phyloP scores from a whole-genome alignment of 2,329 filamentous ascomycete genomes.

The Fusarium sp. region DNA sequence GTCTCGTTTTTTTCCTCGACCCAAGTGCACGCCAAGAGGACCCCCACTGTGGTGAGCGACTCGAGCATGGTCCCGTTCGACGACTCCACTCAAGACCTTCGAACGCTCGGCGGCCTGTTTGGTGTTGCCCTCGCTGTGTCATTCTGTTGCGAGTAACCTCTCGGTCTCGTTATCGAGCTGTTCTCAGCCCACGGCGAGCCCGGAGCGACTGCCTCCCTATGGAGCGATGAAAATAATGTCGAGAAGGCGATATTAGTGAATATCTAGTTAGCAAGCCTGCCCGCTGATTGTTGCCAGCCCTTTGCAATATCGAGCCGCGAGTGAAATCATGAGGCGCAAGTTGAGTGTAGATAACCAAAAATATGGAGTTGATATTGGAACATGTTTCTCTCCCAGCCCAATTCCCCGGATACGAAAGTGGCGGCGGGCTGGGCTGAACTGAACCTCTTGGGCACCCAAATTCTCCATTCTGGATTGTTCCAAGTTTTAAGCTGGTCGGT shows the following conservation, averaged over 20 bases:
- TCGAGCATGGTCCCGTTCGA: constrained; percentile 25
- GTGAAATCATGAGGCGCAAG: not conserved
- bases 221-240: not conserved
- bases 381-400: constrained; percentile 18
- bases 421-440: constrained; percentile 22
- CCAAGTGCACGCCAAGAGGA: constrained; percentile 26
- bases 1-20: not conserved
- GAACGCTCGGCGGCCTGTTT: constrained; percentile 37
- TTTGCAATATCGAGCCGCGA: not conserved
- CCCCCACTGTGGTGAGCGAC: constrained; percentile 39
- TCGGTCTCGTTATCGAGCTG: constrained; percentile 10
- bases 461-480: not conserved
- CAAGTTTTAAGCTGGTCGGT: not conserved
- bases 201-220: not conserved
- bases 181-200: constrained; percentile 11
- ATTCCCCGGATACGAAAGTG: constrained; percentile 26
- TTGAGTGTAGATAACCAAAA: not conserved
- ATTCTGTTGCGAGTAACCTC: constrained; percentile 3
- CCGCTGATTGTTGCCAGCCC: not conserved
- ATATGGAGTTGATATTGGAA: not conserved
- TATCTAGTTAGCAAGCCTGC: not conserved
- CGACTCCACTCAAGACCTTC: constrained; percentile 40
- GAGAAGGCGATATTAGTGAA: not conserved
- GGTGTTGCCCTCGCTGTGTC: constrained; percentile 28
- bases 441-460: constrained; percentile 14